Percentiles rank a stretch among this genome's conserved stretches.
Conservation (phyloP, 2,329 filamentous ascomycete species). For the Fusarium sp. region DNA sequence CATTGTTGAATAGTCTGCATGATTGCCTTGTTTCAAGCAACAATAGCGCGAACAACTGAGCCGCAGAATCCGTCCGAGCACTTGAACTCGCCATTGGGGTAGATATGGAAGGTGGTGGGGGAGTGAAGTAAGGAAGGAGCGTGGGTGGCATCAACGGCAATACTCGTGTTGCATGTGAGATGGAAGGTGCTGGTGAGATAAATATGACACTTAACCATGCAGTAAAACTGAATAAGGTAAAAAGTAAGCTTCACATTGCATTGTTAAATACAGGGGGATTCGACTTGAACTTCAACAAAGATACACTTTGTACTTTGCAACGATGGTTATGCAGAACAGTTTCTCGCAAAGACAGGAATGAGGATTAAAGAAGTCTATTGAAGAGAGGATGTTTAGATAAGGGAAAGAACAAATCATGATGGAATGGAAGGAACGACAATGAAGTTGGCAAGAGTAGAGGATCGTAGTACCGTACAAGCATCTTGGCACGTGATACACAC, state of each 20-base stretch:
- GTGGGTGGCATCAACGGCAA: constrained; percentile 17
- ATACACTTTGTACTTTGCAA: neutral
- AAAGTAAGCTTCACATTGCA: neutral
- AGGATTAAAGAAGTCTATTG: neutral
- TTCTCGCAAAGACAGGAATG: neutral
- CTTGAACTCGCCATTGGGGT: constrained; percentile 24
- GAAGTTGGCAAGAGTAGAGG: neutral
- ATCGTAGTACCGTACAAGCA: neutral
- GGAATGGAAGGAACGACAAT: neutral
- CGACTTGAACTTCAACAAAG: neutral
- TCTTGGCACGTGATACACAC: constrained; percentile 12
- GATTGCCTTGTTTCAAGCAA: constrained; percentile 21
- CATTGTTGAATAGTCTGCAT: constrained; percentile 1
- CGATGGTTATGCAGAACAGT: neutral
- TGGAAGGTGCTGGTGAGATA: constrained; percentile 16
- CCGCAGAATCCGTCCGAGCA: constrained; percentile 21
- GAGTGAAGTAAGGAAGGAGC: neutral
- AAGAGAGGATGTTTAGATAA: too few species aligned
- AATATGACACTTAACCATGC: constrained; percentile 11
- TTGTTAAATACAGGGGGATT: neutral
- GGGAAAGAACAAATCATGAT: neutral
- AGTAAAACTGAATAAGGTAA: neutral
- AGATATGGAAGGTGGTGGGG: constrained; percentile 20
- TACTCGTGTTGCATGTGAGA: constrained; percentile 17
- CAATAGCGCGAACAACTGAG: constrained; percentile 19